Conservation (phyloP, 2,329 filamentous ascomycete species). For the Ascochyta koolunga region DNA sequence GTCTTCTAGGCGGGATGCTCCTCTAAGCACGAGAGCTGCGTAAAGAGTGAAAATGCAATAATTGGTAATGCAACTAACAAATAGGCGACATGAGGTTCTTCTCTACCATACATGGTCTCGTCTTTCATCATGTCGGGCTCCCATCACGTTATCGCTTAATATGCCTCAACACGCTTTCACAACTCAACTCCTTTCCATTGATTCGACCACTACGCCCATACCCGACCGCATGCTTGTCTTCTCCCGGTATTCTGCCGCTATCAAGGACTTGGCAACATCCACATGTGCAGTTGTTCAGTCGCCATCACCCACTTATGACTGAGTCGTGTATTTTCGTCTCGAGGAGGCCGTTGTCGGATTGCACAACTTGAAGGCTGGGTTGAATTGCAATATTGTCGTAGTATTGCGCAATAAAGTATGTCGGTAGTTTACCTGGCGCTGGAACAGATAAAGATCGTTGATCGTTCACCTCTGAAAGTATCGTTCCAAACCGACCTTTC, state of each 20-base stretch:
- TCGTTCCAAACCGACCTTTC: not conserved
- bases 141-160: constrained; percentile 5
- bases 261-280: not conserved
- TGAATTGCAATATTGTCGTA: not conserved
- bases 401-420: not conserved
- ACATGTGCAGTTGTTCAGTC: not conserved
- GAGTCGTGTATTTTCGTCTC: not conserved
- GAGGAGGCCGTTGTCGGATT: not conserved
- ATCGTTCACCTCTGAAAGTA: not conserved
- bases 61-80: too few relatives aligned
- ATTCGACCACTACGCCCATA: not conserved
- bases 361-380: not conserved
- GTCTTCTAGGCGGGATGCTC: too few relatives aligned
- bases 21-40: too few relatives aligned
- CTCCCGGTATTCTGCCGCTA: not conserved
- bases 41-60: too few relatives aligned
- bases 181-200: not conserved
- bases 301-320: not conserved
- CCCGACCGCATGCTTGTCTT: not conserved
- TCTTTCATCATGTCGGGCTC: constrained; percentile 3
- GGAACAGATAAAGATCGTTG: not conserved
- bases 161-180: not conserved
- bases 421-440: not conserved
- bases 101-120: not conserved
- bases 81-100: not conserved